Conservation (phyloP, 768 basidiomycete genomes). For the Psilocybe cubensis region DNA sequence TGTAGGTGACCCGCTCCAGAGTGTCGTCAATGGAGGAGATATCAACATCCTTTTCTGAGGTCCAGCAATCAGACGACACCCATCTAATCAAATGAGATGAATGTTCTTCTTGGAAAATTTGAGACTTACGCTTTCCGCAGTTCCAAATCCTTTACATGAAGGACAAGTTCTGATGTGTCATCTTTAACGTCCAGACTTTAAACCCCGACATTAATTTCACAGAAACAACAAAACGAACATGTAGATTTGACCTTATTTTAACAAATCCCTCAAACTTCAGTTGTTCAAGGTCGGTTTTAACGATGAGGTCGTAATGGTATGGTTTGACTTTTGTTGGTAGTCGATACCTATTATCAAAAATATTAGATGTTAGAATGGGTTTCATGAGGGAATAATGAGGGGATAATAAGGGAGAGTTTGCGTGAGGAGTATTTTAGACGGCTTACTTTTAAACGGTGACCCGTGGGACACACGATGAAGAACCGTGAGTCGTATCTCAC, state of each 20-base stretch:
- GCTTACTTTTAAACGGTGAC: too few species aligned
- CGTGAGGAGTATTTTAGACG: too few species aligned
- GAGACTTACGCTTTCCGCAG: conserved; percentile 53
- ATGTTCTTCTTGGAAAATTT: not conserved
- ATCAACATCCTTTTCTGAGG: conserved; percentile 47
- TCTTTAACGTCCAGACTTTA: conserved; percentile 63
- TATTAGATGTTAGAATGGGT: too few species aligned
- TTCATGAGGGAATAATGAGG: too few species aligned
- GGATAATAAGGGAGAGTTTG: too few species aligned
- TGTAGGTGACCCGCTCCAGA: conserved; percentile 71
- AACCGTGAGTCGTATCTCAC: too few species aligned
- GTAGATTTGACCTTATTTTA: conserved; percentile 58
- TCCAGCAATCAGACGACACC: conserved; percentile 58
- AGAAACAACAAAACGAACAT: not conserved
- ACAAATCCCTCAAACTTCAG: conserved; percentile 78
- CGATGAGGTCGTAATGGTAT: conserved; percentile 75
- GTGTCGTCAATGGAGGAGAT: conserved; percentile 58
- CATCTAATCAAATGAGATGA: conserved; percentile 29
- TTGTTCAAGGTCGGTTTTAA: conserved; percentile 81
- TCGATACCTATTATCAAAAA: conserved; percentile 71
- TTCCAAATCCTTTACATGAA: conserved; percentile 66
- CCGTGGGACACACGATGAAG: too few species aligned
- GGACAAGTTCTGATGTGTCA: conserved; percentile 61
- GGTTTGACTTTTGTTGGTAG: conserved; percentile 71
- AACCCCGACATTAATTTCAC: not conserved